Evolutionary conservation across 768 basidiomycete genomes (phyloP).

Genomic region (Boletus reticuloceps): DNA sequence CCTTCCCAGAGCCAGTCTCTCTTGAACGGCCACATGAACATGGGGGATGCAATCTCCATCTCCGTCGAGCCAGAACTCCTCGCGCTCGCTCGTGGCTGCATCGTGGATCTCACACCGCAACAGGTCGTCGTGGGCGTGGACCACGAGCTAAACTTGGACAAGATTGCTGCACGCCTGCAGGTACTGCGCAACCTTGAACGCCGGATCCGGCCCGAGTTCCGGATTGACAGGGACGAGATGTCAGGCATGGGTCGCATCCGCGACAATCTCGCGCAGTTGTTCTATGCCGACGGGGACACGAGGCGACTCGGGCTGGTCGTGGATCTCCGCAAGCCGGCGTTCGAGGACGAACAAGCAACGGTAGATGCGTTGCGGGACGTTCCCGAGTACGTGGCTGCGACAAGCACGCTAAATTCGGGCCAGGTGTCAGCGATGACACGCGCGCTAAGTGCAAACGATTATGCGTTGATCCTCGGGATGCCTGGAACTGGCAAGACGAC

Average conservation of each 20-base stretch:
- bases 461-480: constrained; percentile 94
- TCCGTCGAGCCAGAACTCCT: constrained; percentile 87
- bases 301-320: constrained; percentile 74
- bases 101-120: constrained; percentile 64
- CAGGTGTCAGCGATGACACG: constrained; percentile 72
- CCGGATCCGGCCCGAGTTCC: constrained; percentile 47
- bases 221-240: constrained; percentile 94
- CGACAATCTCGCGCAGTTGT: constrained; percentile 86
- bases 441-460: constrained; percentile 80
- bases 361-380: constrained; percentile 13
- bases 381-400: constrained; percentile 31
- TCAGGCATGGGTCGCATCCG: constrained; percentile 86
- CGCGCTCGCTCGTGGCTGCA: constrained; percentile 80
- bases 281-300: constrained; percentile 74
- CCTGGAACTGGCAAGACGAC: constrained; percentile 99
- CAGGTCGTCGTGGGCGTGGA: constrained; percentile 80
- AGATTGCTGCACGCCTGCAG: constrained; percentile 42
- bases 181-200: constrained; percentile 17
- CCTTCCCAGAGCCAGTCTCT: constrained; percentile 33
- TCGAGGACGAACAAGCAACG: constrained; percentile 38
- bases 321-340: constrained; percentile 69
- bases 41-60: constrained; percentile 81
- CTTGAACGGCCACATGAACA: constrained; percentile 73
- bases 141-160: constrained; percentile 58
- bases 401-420: constrained; percentile 58